phyloP scores from a whole-genome alignment of 305 asterid species.

The Fraxinus angustifolia region DNA sequence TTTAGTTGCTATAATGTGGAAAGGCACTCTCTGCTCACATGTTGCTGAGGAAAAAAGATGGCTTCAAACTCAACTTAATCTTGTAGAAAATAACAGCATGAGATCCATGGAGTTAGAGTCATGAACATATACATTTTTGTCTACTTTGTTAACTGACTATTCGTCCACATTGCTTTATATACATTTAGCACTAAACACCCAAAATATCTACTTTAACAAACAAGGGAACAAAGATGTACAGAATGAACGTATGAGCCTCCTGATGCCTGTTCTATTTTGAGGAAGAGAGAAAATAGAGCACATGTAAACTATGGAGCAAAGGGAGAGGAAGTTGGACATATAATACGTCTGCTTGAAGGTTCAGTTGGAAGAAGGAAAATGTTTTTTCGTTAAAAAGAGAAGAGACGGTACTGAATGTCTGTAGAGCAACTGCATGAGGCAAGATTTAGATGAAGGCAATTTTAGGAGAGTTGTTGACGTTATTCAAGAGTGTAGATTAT shows the following conservation, averaged over 20 bases:
- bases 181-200: background rate
- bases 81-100: background rate
- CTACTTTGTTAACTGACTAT: background rate
- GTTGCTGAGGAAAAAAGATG: background rate
- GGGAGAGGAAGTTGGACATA: background rate
- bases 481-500: background rate
- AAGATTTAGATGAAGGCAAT: background rate
- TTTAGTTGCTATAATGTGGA: background rate
- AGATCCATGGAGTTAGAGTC: background rate
- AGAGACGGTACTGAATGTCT: background rate
- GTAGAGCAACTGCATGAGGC: background rate
- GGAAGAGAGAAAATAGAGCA: background rate
- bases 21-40: background rate
- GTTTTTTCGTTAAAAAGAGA: background rate
- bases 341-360: background rate
- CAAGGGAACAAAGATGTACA: background rate
- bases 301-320: background rate
- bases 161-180: background rate
- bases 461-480: background rate
- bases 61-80: background rate
- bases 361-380: background rate
- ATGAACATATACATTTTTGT: background rate
- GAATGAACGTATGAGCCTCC: background rate
- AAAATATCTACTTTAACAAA: background rate
- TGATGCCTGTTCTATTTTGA: background rate